A percentile compares a stretch with the other conserved stretches of the same genome.
phyloP scores from a whole-genome alignment of 495 filamentous ascomycete species.

The Neurospora cerealis region DNA sequence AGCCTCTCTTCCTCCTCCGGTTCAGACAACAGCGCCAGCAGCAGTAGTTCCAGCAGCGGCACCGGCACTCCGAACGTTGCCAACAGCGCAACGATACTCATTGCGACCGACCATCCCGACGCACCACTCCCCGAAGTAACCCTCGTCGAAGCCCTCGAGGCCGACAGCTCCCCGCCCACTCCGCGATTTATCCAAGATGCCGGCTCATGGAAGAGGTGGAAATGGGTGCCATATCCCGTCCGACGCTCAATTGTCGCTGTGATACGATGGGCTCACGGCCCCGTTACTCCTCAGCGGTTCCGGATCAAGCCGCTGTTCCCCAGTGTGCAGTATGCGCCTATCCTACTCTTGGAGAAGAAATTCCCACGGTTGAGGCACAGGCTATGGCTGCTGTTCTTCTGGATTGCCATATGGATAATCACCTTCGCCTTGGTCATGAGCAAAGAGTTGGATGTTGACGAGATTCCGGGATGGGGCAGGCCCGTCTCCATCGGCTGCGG shows the following conservation, averaged over 20 bases:
- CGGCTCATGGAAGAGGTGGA: conserved; percentile 24
- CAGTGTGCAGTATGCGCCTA: conserved; percentile 55
- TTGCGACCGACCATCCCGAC: conserved; percentile 22
- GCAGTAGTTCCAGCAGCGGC: not conserved
- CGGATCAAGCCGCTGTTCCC: conserved; percentile 63
- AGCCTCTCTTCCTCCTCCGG: not conserved
- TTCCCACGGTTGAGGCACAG: conserved; percentile 56
- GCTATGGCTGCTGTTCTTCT: conserved; percentile 45
- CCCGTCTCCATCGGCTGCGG: conserved; percentile 59
- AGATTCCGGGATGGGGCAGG: conserved; percentile 59
- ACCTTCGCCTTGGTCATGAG: conserved; percentile 60
- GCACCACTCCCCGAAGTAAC: conserved; percentile 15
- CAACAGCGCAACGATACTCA: conserved; percentile 8
- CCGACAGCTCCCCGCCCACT: conserved; percentile 19
- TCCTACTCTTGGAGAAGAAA: conserved; percentile 48
- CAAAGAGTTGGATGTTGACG: conserved; percentile 49
- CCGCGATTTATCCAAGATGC: conserved; percentile 32
- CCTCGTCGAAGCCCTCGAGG: conserved; percentile 17
- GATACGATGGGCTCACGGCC: conserved; percentile 61
- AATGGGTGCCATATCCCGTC: conserved; percentile 41
- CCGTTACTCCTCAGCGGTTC: conserved; percentile 51
- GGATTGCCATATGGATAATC: conserved; percentile 62
- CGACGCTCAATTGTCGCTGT: conserved; percentile 31
- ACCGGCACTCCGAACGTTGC: not conserved
- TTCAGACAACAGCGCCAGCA: not conserved